A percentile compares a stretch with the other conserved stretches of the same genome.
Evolutionary conservation across 768 basidiomycete species (phyloP).

Genomic region (Leccinum broughii): DNA sequence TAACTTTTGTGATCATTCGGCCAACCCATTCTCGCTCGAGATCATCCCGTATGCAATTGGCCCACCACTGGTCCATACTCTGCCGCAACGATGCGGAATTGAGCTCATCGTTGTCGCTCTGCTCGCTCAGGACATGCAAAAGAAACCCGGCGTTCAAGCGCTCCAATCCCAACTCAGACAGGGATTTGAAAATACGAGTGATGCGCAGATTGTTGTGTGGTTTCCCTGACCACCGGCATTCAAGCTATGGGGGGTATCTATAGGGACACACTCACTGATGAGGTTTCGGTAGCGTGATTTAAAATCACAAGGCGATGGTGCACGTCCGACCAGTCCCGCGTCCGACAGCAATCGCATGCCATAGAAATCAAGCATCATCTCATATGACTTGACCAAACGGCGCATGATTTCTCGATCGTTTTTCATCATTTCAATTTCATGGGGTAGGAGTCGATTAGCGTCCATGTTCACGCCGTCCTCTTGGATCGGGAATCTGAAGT

Average conservation of each 20-base stretch:
- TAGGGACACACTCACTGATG: slow-evolving; percentile 48
- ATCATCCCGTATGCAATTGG: slow-evolving; percentile 67
- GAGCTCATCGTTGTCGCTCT: slow-evolving; percentile 58
- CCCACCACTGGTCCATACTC: slow-evolving; percentile 83
- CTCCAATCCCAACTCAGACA: slow-evolving; percentile 71
- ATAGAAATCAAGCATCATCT: slow-evolving; percentile 79
- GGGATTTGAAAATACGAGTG: slow-evolving; percentile 72
- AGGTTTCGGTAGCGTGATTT: slow-evolving; percentile 62
- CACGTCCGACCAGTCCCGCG: slow-evolving; percentile 60
- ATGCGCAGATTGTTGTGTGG: slow-evolving; percentile 78
- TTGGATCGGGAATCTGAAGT: slow-evolving; percentile 64
- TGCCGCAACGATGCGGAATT: slow-evolving; percentile 45
- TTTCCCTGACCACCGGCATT: slow-evolving; percentile 43
- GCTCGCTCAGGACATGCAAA: slow-evolving; percentile 67
- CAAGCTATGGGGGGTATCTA: not conserved
- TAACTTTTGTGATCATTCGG: slow-evolving; percentile 49
- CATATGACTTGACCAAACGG: slow-evolving; percentile 61
- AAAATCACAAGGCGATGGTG: slow-evolving; percentile 49
- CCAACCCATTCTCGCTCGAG: slow-evolving; percentile 58
- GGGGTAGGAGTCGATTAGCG: slow-evolving; percentile 64
- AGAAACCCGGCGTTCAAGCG: slow-evolving; percentile 64
- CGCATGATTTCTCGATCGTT: slow-evolving; percentile 45
- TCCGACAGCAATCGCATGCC: slow-evolving; percentile 65
- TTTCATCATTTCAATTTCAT: slow-evolving; percentile 63
- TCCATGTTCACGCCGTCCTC: slow-evolving; percentile 72